Base-by-base conservation (phyloP, 1,139 yeast species). In the Kazachstania sp. region DNA sequence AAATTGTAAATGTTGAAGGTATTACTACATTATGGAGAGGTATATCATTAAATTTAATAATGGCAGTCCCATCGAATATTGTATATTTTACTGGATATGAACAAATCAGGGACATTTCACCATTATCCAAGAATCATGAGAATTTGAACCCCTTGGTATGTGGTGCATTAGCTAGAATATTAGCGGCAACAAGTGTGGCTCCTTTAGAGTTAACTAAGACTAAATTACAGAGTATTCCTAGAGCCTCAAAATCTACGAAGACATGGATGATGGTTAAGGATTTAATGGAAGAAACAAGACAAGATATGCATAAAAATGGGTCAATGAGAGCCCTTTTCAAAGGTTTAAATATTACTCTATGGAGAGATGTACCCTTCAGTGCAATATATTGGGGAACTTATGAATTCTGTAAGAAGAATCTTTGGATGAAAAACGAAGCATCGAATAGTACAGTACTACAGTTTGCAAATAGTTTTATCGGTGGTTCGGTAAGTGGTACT, bases 311-410 rank as follows among this genome's bases (percentile, higher is more conserved):
- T 26, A 65, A 68, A 38, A 57, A 64, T 1, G 73, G 76, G n/a
- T 96, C 97, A 0, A 51, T 77, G 2, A 63, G 69, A 1, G 75
- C 90, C 0, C 65, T 92, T 15, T 92, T 88, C 73, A 81, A 83
- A 48, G 99, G 99, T 0, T 70, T 94, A 34, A 80, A 84, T 40
- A 74, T 92, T 44, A 92, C 98, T 0, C 71, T 92, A 23, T 90
- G 96, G 96, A 74, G 99, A 65, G 99, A 92, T 63, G 97, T 90
- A 0, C 99, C 99, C 2, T 92, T 92, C 64, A 84, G 95, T 48
- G 97, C 95, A 1, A 81, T 92, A 3, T 92, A 92, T 66, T 92
- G 99, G 99, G 78, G 88, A 5, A 77, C 86, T 6, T 86, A 86
- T 62, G 95, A 86, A 60, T 65, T 71, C 49, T 65, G 61, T 44